Percentiles rank a stretch among this genome's conserved stretches.
phyloP scores from a whole-genome alignment of 2,329 filamentous ascomycete species.

The Arthrocladium fulminans region DNA sequence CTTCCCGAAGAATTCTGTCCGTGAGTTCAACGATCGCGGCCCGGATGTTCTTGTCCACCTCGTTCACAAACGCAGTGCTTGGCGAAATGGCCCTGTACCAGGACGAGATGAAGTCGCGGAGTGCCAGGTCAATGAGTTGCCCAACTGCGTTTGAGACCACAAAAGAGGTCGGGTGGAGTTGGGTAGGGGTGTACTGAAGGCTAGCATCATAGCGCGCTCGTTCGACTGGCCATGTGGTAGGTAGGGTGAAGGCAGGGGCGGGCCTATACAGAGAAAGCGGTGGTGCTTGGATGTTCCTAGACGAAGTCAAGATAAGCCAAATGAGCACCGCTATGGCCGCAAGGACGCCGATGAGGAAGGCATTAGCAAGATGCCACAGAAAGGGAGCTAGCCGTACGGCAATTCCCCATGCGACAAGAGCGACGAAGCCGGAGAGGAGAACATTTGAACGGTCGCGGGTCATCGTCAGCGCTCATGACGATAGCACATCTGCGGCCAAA shows the following conservation, averaged over 20 bases:
- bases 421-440: conserved; percentile 32
- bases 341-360: conserved; percentile 62
- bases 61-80: conserved; percentile 70
- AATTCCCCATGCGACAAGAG: conserved; percentile 77
- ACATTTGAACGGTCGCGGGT: conserved; percentile 37
- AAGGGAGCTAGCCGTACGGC: conserved; percentile 72
- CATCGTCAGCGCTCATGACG: conserved; percentile 23
- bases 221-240: conserved; percentile 61
- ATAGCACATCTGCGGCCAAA: background rate
- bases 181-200: conserved; percentile 57
- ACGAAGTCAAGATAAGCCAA: conserved; percentile 41
- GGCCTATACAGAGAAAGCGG: conserved; percentile 20
- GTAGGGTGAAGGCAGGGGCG: conserved; percentile 49
- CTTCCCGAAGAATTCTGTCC: conserved; percentile 63
- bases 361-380: conserved; percentile 76
- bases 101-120: conserved; percentile 74
- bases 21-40: conserved; percentile 61
- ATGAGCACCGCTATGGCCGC: conserved; percentile 49
- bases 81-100: conserved; percentile 86
- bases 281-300: conserved; percentile 33
- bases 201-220: conserved; percentile 55
- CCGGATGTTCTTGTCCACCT: conserved; percentile 74
- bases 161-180: conserved; percentile 67
- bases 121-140: conserved; percentile 63
- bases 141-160: conserved; percentile 74